These are phyloP conservation scores for Lunasporangiospora selenospora DNA, from an alignment of 192 early-diverging fungal species.

Conservation along the genomic window DNA sequence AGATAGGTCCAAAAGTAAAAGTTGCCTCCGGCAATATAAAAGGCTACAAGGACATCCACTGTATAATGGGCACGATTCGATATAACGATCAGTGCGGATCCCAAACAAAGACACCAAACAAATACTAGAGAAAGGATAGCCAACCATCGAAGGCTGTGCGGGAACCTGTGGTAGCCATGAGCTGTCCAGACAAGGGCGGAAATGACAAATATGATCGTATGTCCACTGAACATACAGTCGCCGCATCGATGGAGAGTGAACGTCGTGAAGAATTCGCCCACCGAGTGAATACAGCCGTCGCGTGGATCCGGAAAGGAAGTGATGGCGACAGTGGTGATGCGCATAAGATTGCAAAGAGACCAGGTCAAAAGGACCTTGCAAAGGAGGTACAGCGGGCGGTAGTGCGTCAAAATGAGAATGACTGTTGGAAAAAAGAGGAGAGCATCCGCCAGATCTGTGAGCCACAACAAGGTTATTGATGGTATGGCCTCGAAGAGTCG, in stretches of 20 bases:
- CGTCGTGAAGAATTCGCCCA: slow-evolving; percentile 62
- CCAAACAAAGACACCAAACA: slow-evolving; percentile 58
- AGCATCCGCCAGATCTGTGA: slow-evolving; percentile 68
- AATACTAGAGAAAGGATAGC: slow-evolving; percentile 49
- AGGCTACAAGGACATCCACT: slow-evolving; percentile 66
- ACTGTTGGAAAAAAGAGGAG: slow-evolving; percentile 61
- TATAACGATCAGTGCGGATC: slow-evolving; percentile 64
- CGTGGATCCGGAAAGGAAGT: slow-evolving; percentile 71
- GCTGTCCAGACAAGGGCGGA: slow-evolving; percentile 66
- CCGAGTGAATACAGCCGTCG: slow-evolving; percentile 58
- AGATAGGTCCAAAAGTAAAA: slow-evolving; percentile 49
- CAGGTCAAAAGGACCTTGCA: slow-evolving; percentile 59
- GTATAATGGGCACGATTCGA: slow-evolving; percentile 72
- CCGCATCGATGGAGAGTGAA: slow-evolving; percentile 68
- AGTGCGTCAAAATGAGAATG: slow-evolving; percentile 57
- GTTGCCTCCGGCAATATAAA: slow-evolving; percentile 59
- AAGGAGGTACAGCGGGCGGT: slow-evolving; percentile 60
- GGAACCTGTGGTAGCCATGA: slow-evolving; percentile 51
- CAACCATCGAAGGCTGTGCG: slow-evolving; percentile 31
- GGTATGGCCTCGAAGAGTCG: slow-evolving; percentile 68
- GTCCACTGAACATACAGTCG: slow-evolving; percentile 73
- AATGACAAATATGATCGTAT: slow-evolving; percentile 68
- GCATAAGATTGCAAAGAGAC: slow-evolving; percentile 60
- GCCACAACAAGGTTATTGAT: slow-evolving; percentile 55
- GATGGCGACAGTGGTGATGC: slow-evolving; percentile 68